Evolutionary conservation across 306 rosid genomes (phyloP).

Genomic region (Malus sieversii): DNA sequence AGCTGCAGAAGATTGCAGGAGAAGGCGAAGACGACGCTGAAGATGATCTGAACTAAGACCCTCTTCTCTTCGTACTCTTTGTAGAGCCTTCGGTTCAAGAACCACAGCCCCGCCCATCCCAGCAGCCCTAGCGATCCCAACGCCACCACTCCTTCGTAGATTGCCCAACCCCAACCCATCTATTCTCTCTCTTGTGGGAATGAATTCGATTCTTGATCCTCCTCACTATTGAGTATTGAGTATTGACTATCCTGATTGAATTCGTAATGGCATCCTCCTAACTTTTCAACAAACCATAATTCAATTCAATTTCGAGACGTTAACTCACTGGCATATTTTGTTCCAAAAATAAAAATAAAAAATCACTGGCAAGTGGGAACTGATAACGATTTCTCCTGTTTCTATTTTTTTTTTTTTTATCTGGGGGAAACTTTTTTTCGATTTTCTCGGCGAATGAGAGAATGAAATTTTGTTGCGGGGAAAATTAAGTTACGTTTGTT

Average conservation of each 20-base stretch:
- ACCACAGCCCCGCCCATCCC: slow-evolving; percentile 92
- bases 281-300: neutral
- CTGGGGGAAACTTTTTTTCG: neutral
- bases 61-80: slow-evolving; percentile 96
- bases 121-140: slow-evolving; percentile 50
- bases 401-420: neutral
- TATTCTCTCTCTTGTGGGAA: neutral
- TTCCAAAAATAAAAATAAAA: no score
- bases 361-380: neutral
- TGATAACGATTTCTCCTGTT: neutral
- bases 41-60: slow-evolving; percentile 73
- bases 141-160: slow-evolving; percentile 61
- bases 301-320: neutral
- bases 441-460: no score
- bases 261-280: neutral
- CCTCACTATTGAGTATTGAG: no score
- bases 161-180: slow-evolving; percentile 78
- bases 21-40: slow-evolving; percentile 91
- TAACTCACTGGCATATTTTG: neutral
- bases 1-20: slow-evolving; percentile 95
- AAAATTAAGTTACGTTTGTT: no score
- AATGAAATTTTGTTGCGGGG: no score
- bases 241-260: neutral
- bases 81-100: slow-evolving; percentile 78
- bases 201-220: no score